These are phyloP conservation scores for Basidiobolus meristosporus DNA, from an alignment of 371 early-diverging fungal genomes.

Conservation along the genomic window DNA sequence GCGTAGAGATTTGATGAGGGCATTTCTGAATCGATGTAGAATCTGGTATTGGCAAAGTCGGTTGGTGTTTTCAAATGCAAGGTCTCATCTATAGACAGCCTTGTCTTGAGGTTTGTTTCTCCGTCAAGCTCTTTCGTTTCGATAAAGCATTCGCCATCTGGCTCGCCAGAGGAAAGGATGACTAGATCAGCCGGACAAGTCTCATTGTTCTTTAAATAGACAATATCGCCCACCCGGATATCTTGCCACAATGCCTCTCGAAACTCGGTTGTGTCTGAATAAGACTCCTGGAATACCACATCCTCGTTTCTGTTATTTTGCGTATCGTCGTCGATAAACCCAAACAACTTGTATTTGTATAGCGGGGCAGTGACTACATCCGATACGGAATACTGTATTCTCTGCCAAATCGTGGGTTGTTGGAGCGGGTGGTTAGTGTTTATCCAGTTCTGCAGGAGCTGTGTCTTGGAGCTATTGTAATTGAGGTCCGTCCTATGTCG, in stretches of 20 bases:
- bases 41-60: slow-evolving; percentile 31
- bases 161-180: slow-evolving; percentile 56
- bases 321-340: no score
- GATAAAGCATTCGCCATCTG: slow-evolving; percentile 56
- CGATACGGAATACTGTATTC: no score
- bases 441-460: slow-evolving; percentile 42
- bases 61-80: slow-evolving; percentile 30
- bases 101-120: slow-evolving; percentile 87
- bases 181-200: slow-evolving; percentile 82
- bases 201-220: slow-evolving; percentile 63
- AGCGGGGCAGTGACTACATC: no score
- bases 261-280: slow-evolving; percentile 3
- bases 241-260: slow-evolving; percentile 33
- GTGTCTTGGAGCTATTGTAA: slow-evolving; percentile 60
- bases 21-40: slow-evolving; percentile 46
- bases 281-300: no score
- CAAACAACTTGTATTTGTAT: no score
- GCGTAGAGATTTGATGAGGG: slow-evolving; percentile 50
- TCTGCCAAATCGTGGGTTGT: no score
- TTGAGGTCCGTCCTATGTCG: slow-evolving; percentile 76
- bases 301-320: no score
- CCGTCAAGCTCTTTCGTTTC: slow-evolving; percentile 94
- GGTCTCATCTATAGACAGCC: slow-evolving; percentile 33
- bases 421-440: slow-evolving; percentile 35
- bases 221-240: slow-evolving; percentile 82